A percentile compares a stretch with the other conserved stretches of the same genome.
phyloP scores from a whole-genome alignment of 2,329 filamentous ascomycete genomes.

The Pseudocercospora crystallina region DNA sequence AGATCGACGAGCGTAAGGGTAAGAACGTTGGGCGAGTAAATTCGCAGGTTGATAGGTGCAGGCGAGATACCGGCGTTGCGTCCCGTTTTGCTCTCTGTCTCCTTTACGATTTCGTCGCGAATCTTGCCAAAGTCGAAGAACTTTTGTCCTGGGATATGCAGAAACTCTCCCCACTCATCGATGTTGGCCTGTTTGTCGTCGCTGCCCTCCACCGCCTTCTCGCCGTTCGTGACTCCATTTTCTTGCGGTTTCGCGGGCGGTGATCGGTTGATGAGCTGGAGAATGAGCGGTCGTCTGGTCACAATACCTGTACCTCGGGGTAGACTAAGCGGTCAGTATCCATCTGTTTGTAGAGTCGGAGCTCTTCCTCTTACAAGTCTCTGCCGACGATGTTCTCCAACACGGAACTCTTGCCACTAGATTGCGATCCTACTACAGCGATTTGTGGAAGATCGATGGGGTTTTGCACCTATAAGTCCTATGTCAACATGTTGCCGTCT shows the following conservation, averaged over 20 bases:
- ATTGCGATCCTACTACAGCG: constrained; percentile 96
- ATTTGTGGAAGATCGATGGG: constrained; percentile 99
- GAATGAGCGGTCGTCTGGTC: constrained; percentile 89
- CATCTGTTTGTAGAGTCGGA: background rate
- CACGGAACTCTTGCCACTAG: constrained; percentile 98
- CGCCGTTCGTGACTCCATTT: constrained; percentile 79
- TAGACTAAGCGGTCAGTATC: constrained; percentile 58
- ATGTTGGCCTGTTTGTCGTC: constrained; percentile 84
- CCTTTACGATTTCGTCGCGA: constrained; percentile 91
- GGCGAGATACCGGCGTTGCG: constrained; percentile 95
- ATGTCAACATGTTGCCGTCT: constrained; percentile 19
- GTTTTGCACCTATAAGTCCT: constrained; percentile 77
- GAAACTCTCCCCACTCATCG: constrained; percentile 98
- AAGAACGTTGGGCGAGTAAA: constrained; percentile 97
- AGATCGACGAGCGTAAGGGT: constrained; percentile 95
- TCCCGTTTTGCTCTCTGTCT: constrained; percentile 95
- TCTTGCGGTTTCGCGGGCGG: constrained; percentile 55
- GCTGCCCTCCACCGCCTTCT: constrained; percentile 59
- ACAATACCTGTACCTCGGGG: constrained; percentile 97
- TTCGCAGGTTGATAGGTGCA: constrained; percentile 93
- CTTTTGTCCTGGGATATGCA: constrained; percentile 96
- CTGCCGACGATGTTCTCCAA: constrained; percentile 97
- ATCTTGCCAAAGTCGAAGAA: constrained; percentile 99
- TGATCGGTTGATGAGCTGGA: constrained; percentile 93
- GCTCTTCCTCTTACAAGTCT: constrained; percentile 78